A percentile compares a stretch with the other conserved stretches of the same genome.
Evolutionary conservation across 2,329 filamentous ascomycete genomes (phyloP).

Genomic region (Aspergillus persii): DNA sequence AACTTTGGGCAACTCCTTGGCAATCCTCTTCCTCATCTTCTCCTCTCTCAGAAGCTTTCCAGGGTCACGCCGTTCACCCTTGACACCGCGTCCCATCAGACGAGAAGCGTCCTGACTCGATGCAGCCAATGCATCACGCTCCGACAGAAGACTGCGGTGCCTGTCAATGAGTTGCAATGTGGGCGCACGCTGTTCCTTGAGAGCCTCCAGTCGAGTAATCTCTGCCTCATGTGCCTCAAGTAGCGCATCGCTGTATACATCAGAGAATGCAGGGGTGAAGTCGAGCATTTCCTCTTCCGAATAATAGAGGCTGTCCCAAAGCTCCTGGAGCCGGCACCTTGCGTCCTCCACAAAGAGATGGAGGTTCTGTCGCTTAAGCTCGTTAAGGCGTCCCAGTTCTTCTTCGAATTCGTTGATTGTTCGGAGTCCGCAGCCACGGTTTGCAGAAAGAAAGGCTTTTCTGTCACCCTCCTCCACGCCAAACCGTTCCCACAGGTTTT

Average conservation of each 20-base stretch:
- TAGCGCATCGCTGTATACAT: slow-evolving; percentile 93
- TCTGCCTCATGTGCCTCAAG: slow-evolving; percentile 94
- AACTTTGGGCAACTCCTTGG: slow-evolving; percentile 92
- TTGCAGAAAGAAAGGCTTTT: slow-evolving; percentile 79
- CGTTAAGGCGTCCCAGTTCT: slow-evolving; percentile 79
- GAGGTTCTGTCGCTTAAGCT: slow-evolving; percentile 91
- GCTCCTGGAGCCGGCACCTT: slow-evolving; percentile 81
- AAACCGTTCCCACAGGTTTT: slow-evolving; percentile 83
- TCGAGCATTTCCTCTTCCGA: slow-evolving; percentile 99
- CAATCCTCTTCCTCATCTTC: slow-evolving; percentile 96
- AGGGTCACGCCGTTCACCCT: slow-evolving; percentile 91
- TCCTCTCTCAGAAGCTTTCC: slow-evolving; percentile 92
- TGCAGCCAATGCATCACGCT: slow-evolving; percentile 81
- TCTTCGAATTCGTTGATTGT: slow-evolving; percentile 96
- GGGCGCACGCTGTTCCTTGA: slow-evolving; percentile 84
- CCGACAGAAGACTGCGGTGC: slow-evolving; percentile 76
- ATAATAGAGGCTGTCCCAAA: slow-evolving; percentile 93
- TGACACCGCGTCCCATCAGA: slow-evolving; percentile 84
- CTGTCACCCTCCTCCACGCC: slow-evolving; percentile 78
- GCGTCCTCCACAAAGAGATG: slow-evolving; percentile 96
- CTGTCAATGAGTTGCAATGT: slow-evolving; percentile 78
- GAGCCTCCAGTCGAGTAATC: slow-evolving; percentile 73
- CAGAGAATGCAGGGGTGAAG: slow-evolving; percentile 94
- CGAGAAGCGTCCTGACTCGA: slow-evolving; percentile 95
- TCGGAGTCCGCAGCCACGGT: slow-evolving; percentile 85